Percentiles rank a stretch among this genome's conserved stretches.
Evolutionary conservation across 108 stramenopile genomes (phyloP).

Genomic region (Schizochytrium sp.): DNA sequence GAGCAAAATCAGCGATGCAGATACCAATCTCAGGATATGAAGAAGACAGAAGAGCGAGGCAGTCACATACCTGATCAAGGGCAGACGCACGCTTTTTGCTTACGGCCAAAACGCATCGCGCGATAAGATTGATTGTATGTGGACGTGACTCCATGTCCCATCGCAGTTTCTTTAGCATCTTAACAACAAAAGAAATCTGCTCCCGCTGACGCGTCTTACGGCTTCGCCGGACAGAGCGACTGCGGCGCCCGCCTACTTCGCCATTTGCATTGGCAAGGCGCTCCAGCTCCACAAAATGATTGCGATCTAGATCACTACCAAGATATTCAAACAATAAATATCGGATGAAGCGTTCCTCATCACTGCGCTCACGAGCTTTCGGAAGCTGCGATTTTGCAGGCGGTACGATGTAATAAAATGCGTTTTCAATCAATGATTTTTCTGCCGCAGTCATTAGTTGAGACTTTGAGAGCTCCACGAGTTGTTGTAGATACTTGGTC

Average conservation of each 20-base stretch:
- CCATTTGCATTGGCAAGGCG: neutral
- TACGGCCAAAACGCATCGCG: constrained; percentile 40
- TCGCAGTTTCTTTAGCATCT: constrained; percentile 16
- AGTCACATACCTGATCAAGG: constrained; percentile 32
- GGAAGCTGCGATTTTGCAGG: neutral
- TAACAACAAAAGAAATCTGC: neutral
- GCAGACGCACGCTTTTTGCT: neutral
- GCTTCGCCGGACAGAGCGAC: neutral
- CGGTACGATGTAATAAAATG: constrained; percentile 33
- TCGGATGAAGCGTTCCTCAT: constrained; percentile 35
- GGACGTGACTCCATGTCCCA: neutral
- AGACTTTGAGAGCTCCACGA: neutral
- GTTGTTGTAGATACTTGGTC: neutral
- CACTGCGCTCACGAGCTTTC: neutral
- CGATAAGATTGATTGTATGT: neutral
- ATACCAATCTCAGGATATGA: neutral
- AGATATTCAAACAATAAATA: constrained; percentile 29
- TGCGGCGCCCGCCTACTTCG: neutral
- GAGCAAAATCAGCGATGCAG: neutral
- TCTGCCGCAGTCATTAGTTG: neutral
- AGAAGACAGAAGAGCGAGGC: constrained; percentile 1
- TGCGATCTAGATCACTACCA: neutral
- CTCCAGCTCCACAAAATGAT: neutral
- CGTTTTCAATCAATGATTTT: constrained; percentile 19
- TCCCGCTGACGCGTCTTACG: neutral